phyloP scores from a whole-genome alignment of 176 grass and related monocot species.

The Alloteropsis semialata region DNA sequence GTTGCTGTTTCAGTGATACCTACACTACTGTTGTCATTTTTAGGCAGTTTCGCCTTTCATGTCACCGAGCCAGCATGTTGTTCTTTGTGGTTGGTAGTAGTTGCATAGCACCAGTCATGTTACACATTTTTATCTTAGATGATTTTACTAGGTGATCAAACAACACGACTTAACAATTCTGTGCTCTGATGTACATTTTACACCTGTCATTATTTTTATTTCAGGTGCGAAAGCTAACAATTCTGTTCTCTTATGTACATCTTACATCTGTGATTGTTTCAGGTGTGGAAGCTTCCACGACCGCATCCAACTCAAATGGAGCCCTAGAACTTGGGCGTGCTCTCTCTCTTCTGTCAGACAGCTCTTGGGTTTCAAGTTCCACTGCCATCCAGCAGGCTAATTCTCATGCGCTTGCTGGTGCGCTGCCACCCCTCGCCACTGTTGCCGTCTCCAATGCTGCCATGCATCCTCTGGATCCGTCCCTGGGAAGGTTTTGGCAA shows the following conservation, averaged over 20 bases:
- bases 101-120: too few species aligned
- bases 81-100: slow-evolving; percentile 1
- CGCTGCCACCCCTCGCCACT: not conserved
- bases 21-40: not conserved
- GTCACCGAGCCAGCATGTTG: not conserved
- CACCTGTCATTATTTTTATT: too few species aligned
- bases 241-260: not conserved
- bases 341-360: slow-evolving; percentile 82
- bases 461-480: not conserved
- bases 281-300: slow-evolving; percentile 29
- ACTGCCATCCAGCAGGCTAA: not conserved
- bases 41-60: not conserved
- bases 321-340: slow-evolving; percentile 53
- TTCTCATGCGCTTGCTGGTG: not conserved
- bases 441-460: not conserved
- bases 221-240: slow-evolving; percentile 30
- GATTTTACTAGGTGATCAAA: not conserved
- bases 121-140: not conserved
- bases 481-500: slow-evolving; percentile 15
- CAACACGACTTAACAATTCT: not conserved
- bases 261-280: not conserved
- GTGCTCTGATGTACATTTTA: not conserved
- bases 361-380: not conserved
- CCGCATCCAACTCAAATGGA: slow-evolving; percentile 45
- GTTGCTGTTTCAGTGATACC: not conserved